Percentiles rank a stretch among this genome's conserved stretches.
These are phyloP conservation scores for Cryphonectria nitschkei DNA, from an alignment of 2,329 filamentous ascomycete species.

Conservation along the genomic window DNA sequence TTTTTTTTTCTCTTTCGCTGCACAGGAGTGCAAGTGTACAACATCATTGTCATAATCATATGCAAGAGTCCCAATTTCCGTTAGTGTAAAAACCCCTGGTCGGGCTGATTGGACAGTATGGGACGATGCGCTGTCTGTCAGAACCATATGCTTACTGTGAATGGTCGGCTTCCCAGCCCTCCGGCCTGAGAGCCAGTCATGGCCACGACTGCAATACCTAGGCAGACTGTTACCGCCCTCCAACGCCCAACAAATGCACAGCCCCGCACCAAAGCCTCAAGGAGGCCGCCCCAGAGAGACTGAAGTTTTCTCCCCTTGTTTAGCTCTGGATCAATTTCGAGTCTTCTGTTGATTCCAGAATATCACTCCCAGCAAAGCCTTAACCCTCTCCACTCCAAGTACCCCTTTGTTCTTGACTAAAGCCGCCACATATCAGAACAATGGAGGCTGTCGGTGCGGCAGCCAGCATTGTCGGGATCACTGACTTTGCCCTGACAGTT, in stretches of 20 bases:
- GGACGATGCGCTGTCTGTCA: not conserved
- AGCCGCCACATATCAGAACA: not conserved
- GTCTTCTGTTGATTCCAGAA: not conserved
- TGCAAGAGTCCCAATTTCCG: not conserved
- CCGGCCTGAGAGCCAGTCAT: not conserved
- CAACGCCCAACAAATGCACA: not conserved
- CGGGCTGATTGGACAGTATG: not conserved
- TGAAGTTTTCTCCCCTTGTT: not conserved
- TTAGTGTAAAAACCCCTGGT: not conserved
- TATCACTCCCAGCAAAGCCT: not conserved
- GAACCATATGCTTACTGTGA: not conserved
- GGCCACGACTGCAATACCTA: too few species aligned
- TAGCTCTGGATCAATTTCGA: not conserved
- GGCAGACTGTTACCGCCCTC: not conserved
- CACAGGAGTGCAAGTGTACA: not conserved
- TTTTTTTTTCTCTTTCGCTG: too few species aligned
- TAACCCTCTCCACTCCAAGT: not conserved
- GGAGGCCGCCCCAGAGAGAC: not conserved
- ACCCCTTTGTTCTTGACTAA: not conserved
- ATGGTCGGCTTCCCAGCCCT: not conserved
- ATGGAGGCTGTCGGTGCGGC: conserved; percentile 10
- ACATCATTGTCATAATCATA: too few species aligned
- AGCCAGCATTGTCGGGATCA: conserved; percentile 34
- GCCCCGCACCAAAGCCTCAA: not conserved
- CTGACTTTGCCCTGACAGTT: conserved; percentile 31